Evolutionary conservation across 1,284 basidiomycete species (phyloP), one percentile per base, ranked within the genome.

Genomic region (Ceraceosorus guamensis): DNA sequence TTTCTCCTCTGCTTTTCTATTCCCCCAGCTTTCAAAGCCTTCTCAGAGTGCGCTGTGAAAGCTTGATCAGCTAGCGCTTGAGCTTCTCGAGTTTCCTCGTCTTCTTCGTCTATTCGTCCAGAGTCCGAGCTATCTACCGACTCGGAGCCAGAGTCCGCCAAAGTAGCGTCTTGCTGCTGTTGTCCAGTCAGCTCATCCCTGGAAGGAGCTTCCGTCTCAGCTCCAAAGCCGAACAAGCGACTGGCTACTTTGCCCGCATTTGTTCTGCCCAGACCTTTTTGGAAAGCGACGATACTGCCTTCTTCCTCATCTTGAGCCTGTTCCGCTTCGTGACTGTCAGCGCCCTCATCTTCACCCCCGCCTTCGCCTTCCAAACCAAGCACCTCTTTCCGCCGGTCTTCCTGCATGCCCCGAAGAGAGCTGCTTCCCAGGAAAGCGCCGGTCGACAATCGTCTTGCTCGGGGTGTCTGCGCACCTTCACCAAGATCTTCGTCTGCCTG

Each of bases 381-480:
- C 11, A 67, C 32, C n/a, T 65, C 53, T 18, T 62, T 59, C 32
- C 65, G 56, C 2, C 68, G 56, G 7, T 62, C 60, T 37, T 67
- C 63, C 45, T 71, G 67, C 43, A 71, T 69, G n/a, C 58, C 61
- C 44, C 61, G 48, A 33, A 68, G 45, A 4, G 61, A 60, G 2
- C 58, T 34, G 14, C 62, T 60, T 1, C 56, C 48, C 50, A 68
- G 53, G 55, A 69, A 71, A 10, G 65, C 55, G n/a, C 68, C 68
- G 3, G 68, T 71, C 4, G 68, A 71, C 52, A 67, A 46, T 16
- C 67, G 46, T 18, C 68, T 54, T 34, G 57, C 59, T 16, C 60
- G 16, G 0, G 52, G 52, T 16, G 52, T 58, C n/a, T 41, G 37
- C 14, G 56, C 48, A 16, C 56, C 61, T 11, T 61, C 66, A 7